Percentiles rank a stretch among this genome's conserved stretches.
These are phyloP conservation scores for Sextonia rubra DNA, from an alignment of 164 flowering plant genomes.

Conservation along the genomic window DNA sequence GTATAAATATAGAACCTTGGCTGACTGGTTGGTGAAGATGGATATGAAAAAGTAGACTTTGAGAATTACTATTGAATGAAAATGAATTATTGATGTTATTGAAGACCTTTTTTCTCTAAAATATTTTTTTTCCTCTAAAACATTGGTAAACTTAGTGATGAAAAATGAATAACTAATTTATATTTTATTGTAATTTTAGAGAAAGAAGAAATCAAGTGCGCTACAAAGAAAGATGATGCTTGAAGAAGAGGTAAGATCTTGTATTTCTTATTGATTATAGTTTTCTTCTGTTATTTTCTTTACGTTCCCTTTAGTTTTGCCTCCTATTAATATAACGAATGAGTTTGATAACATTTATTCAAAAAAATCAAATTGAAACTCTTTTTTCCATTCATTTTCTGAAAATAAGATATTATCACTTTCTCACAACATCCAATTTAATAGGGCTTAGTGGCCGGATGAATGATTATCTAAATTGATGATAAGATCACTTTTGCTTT, in stretches of 20 bases:
- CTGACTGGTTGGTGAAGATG: background rate
- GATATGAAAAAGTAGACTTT: background rate
- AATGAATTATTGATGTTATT: background rate
- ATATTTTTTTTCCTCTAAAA: too few species aligned
- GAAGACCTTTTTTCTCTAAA: background rate
- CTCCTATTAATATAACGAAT: too few species aligned
- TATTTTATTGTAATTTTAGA: conserved; percentile 25
- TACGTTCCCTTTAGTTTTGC: too few species aligned
- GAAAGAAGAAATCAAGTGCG: conserved; percentile 34
- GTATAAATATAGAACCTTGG: too few species aligned
- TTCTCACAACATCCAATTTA: too few species aligned
- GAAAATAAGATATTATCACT: too few species aligned
- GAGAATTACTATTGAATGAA: background rate
- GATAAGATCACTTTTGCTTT: too few species aligned
- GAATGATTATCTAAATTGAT: too few species aligned
- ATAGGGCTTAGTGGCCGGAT: too few species aligned
- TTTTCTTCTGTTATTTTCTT: background rate
- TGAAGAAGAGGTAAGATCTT: conserved; percentile 59
- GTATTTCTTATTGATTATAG: background rate
- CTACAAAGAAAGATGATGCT: conserved; percentile 52
- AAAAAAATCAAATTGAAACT: too few species aligned
- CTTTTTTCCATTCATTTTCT: too few species aligned
- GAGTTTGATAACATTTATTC: too few species aligned
- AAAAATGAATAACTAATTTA: background rate
- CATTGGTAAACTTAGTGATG: background rate